A percentile compares a stretch with the other conserved stretches of the same genome.
Evolutionary conservation across 169 alveolate genomes (phyloP).

Genomic region (Plasmodium malariae): DNA sequence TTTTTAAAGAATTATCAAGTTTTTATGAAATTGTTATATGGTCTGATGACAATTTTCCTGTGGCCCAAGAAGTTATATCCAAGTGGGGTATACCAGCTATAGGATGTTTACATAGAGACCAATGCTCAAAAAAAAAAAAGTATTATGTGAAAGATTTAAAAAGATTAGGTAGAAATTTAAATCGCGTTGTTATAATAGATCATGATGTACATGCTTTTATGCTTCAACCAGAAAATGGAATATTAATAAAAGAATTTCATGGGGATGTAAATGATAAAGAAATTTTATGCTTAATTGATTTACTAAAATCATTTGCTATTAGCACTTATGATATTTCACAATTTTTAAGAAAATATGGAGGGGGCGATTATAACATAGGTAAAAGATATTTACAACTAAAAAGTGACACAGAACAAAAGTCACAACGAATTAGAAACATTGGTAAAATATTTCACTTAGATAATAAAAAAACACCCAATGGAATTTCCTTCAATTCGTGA

Average conservation of each 20-base stretch:
- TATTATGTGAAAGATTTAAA: slow-evolving; percentile 84
- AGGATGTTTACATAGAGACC: slow-evolving; percentile 91
- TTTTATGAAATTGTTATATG: slow-evolving; percentile 95
- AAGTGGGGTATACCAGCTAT: slow-evolving; percentile 93
- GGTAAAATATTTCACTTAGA: slow-evolving; percentile 73
- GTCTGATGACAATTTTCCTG: slow-evolving; percentile 93
- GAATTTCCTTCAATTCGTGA: slow-evolving; percentile 58
- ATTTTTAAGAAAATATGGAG: slow-evolving; percentile 84
- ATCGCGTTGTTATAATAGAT: slow-evolving; percentile 90
- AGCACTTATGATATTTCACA: slow-evolving; percentile 84
- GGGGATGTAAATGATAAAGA: slow-evolving; percentile 91
- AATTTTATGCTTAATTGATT: slow-evolving; percentile 83
- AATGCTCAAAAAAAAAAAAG: slow-evolving; percentile 87
- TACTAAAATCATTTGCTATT: slow-evolving; percentile 88
- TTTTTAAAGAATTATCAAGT: slow-evolving; percentile 89
- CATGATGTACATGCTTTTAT: slow-evolving; percentile 87
- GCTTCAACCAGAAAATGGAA: slow-evolving; percentile 90
- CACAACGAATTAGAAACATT: slow-evolving; percentile 52
- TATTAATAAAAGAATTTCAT: slow-evolving; percentile 84
- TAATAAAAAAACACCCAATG: slow-evolving; percentile 42
- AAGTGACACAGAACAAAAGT: slow-evolving; percentile 71
- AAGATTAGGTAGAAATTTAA: slow-evolving; percentile 90
- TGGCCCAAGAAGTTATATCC: slow-evolving; percentile 90
- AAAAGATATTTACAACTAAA: slow-evolving; percentile 79
- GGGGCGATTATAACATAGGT: slow-evolving; percentile 87